Base-by-base conservation (phyloP, 495 filamentous ascomycete species). In the Extremus antarcticus region DNA sequence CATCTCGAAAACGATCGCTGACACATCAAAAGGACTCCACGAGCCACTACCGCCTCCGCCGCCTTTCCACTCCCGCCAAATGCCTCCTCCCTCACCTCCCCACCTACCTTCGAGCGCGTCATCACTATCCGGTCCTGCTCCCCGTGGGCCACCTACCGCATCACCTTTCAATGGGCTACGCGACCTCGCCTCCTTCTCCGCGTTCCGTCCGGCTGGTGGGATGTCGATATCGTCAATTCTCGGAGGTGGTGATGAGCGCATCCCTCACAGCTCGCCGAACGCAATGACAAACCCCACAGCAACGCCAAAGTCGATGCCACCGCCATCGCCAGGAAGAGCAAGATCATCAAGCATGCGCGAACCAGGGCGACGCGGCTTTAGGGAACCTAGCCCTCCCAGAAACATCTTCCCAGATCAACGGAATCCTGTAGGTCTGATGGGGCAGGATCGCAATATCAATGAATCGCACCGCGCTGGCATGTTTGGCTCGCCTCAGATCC, bases 221-320 rank as follows among this genome's bases (percentile, higher is more conserved):
- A 97, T 98, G 92, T 94, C 92, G 20, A 98, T 98, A 63, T 92
- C 88, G 9, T 87, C 92, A 20, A 88, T 98, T 78, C 79, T 98
- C 47, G 81, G 77, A 21, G 54, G 53, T 25, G 41, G 45, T 32
- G 59, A 62, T 17, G 55, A 58, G 17, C 43, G 55, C 8, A 50
- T 17, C 25, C 19, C 50, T 16, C 25, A 55, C 24, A 58, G 64
- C 25, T 62, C 62, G 10, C 68, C 61, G 9, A 51, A 58, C 46
- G 40, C 50, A 17, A 51, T 57, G 20, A 43, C 57, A 15, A 24
- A 62, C 8, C 45, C 52, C 0, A 43, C 57, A 22, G 16, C 53
- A 3, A 60, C 53, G 21, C 55, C 56, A 25, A 62, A 63, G 43
- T 43, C 59, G 23, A 70, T 69, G 66, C 69, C 63, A 47, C 68